Base-by-base conservation (phyloP, 371 early-diverging fungal species). In the Mucor irregularis region DNA sequence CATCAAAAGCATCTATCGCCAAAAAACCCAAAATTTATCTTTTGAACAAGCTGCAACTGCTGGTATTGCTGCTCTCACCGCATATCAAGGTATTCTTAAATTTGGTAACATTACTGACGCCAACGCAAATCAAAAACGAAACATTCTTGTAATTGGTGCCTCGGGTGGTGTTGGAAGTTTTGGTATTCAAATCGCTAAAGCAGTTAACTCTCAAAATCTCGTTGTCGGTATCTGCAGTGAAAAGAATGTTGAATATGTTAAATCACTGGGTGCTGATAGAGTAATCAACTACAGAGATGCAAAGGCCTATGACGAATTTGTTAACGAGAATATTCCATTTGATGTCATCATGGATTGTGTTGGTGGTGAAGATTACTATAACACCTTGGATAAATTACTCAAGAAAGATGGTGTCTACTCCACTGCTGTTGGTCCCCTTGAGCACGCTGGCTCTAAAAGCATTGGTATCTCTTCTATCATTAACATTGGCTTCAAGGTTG, bases 171-270 rank as follows among this genome's bases (percentile, higher is more conserved):
- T 82, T 38, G 90, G 88, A 3, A 65, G 72, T 1, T 83, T 73
- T 43, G 85, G 73, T 6, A 76, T 89, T 10, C 90, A 90, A 56
- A 14, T 87, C 4, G 89, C 84, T 19, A 87, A 86, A 45, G 60
- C 68, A 1, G 28, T 73, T 24, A 30, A 56, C 25, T 30, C 30
- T 3, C 70, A 75, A 5, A 85, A 85, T 2, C 43, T 73, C 16
- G 88, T 87, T 0, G 76, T 81, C 1, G 90, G 74, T n/a, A 80
- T 88, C n/a, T 85, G 87, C 43, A 83, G 83, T 26, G 64, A 61
- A 0, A 69, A 56, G 29, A 84, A 84, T 40, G 63, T 66, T 13
- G 75, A 76, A 25, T 62, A 80, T 21, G 83, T 85, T 14, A 63
- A 65, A 37, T 42, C 53, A 0, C 57, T 88, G 8, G 87, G 87